Conservation (phyloP, 108 stramenopile genomes). For the Pseudonitzschia delicatissima region DNA sequence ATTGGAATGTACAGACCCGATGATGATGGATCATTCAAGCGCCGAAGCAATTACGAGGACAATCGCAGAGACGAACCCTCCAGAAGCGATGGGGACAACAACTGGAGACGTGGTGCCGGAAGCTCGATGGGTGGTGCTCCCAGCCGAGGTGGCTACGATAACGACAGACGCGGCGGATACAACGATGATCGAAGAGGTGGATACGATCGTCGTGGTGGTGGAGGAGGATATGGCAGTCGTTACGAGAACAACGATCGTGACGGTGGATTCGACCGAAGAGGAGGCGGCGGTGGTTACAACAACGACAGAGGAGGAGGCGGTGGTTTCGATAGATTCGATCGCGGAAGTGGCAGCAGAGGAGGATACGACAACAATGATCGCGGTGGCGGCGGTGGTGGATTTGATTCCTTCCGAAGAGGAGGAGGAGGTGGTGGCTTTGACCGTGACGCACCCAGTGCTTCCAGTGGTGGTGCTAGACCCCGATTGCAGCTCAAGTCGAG, state of each 20-base stretch:
- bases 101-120: slow-evolving; percentile 53
- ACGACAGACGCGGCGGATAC: slow-evolving; percentile 5
- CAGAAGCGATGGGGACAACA: slow-evolving; percentile 43
- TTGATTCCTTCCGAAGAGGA: slow-evolving; percentile 10
- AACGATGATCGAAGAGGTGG: slow-evolving; percentile 15
- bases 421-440: slow-evolving; percentile 9
- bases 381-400: slow-evolving; percentile 20
- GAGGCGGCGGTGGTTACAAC: slow-evolving; percentile 21
- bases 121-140: slow-evolving; percentile 25
- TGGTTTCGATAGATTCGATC: slow-evolving; percentile 3
- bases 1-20: slow-evolving; percentile 38
- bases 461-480: slow-evolving; percentile 44
- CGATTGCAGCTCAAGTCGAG: slow-evolving; percentile 54
- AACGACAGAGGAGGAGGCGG: slow-evolving; percentile 25
- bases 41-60: slow-evolving; percentile 33
- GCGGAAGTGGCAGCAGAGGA: slow-evolving; percentile 14
- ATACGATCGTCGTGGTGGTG: slow-evolving; percentile 23
- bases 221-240: slow-evolving; percentile 2
- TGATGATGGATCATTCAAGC: slow-evolving; percentile 69
- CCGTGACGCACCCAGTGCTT: slow-evolving; percentile 1
- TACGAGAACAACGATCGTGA: not conserved
- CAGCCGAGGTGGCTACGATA: too few species aligned
- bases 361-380: slow-evolving; percentile 13
- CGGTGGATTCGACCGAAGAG: slow-evolving; percentile 36
- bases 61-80: slow-evolving; percentile 22